Percentiles rank a stretch among this genome's conserved stretches.
Conservation (phyloP, 805 yeast species). For the Clavispora carvajalis region DNA sequence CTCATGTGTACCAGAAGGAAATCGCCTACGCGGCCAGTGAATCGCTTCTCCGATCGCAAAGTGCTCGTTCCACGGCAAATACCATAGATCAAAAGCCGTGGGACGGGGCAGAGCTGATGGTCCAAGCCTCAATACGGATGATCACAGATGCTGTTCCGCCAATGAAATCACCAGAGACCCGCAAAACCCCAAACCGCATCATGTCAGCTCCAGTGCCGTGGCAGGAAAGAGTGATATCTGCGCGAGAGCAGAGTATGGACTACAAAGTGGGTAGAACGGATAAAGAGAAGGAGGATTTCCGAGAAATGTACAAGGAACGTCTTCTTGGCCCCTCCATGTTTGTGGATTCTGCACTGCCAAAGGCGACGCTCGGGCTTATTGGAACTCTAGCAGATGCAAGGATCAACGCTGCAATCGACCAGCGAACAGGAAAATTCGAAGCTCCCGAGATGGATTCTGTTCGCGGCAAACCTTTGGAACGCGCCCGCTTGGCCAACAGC, state of each 20-base stretch:
- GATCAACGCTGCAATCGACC: constrained; percentile 62
- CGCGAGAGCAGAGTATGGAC: constrained; percentile 63
- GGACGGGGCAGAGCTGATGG: constrained; percentile 11
- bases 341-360: constrained; percentile 34
- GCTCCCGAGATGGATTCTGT: constrained; percentile 40
- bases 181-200: constrained; percentile 14
- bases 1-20: constrained; percentile 11
- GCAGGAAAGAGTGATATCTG: constrained; percentile 45
- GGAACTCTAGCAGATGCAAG: constrained; percentile 68
- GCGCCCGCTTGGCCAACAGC: constrained; percentile 55
- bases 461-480: constrained; percentile 57
- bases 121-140: constrained; percentile 12
- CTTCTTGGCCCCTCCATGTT: constrained; percentile 54
- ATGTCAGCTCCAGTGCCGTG: constrained; percentile 19
- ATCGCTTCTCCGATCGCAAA: constrained; percentile 3
- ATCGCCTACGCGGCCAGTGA: constrained; percentile 28
- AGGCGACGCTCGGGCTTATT: constrained; percentile 46
- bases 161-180: constrained; percentile 3
- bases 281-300: constrained; percentile 38
- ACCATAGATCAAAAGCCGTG: constrained; percentile 6
- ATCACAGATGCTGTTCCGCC: constrained; percentile 12
- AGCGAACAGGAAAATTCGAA: constrained; percentile 62
- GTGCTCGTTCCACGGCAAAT: constrained; percentile 4
- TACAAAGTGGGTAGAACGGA: constrained; percentile 49
- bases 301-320: constrained; percentile 58